A percentile compares a stretch with the other conserved stretches of the same genome.
Conservation (phyloP, 139 green algal genomes). For the Diplosphaera chodatii region DNA sequence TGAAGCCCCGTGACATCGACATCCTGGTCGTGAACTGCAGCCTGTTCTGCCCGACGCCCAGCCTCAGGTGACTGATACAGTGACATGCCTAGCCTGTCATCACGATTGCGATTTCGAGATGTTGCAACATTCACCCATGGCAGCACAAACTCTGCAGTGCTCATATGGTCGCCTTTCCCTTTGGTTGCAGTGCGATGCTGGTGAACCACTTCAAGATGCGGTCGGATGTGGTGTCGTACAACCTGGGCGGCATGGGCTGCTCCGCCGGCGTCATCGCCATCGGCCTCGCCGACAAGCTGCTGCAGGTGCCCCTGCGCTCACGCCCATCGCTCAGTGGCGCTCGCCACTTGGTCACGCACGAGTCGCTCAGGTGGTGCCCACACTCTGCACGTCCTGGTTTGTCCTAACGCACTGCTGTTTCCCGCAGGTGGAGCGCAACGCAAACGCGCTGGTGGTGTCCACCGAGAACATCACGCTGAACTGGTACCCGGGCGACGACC, state of each 20-base stretch:
- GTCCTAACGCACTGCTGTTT: no score
- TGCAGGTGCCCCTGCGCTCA: no score
- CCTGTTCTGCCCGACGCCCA: constrained; percentile 77
- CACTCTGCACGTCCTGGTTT: no score
- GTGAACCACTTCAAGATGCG: constrained; percentile 83
- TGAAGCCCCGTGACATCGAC: constrained; percentile 64
- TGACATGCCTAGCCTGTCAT: no score
- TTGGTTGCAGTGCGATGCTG: constrained; percentile 52
- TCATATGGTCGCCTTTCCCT: no score
- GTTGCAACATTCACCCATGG: no score
- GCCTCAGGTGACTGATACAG: no score
- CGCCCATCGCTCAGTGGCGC: no score
- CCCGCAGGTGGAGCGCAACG: not conserved
- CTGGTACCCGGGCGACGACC: constrained; percentile 76
- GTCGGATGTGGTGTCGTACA: not conserved
- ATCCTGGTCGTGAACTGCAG: constrained; percentile 77
- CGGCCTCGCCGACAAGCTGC: constrained; percentile 23
- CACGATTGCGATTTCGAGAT: no score
- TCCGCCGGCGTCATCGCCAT: constrained; percentile 83
- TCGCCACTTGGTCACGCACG: no score
- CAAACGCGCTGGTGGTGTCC: constrained; percentile 63
- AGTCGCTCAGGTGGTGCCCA: no score
- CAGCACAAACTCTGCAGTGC: no score
- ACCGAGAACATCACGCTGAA: constrained; percentile 82
- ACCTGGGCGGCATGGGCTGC: constrained; percentile 84